Conservation (phyloP, 176 grass and related monocot species). For the Ananas comosus region DNA sequence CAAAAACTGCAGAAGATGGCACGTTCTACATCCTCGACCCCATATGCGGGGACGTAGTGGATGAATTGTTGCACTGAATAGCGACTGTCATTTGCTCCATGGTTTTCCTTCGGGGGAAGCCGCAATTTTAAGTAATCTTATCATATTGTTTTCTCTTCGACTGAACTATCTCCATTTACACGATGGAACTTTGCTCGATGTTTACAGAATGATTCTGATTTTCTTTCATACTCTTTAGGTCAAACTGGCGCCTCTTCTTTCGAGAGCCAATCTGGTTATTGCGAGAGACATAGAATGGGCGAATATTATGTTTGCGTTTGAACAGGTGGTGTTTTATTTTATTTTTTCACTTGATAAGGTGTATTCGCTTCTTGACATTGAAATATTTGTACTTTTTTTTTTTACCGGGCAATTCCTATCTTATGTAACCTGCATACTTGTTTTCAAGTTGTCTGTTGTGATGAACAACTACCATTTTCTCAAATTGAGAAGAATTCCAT, state of each 20-base stretch:
- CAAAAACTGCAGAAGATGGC: no score
- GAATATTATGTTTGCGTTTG: slow-evolving; percentile 77
- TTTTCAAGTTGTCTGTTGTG: background rate
- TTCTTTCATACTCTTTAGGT: slow-evolving; percentile 20
- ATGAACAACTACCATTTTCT: no score
- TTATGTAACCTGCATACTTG: background rate
- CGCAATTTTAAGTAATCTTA: no score
- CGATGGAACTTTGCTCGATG: background rate
- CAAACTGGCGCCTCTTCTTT: slow-evolving; percentile 57
- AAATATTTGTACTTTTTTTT: background rate
- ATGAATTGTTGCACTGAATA: no score
- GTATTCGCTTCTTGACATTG: slow-evolving; percentile 8
- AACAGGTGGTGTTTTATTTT: slow-evolving; percentile 64
- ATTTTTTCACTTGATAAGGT: background rate
- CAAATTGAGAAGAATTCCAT: background rate
- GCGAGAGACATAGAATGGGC: slow-evolving; percentile 96
- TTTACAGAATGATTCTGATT: background rate
- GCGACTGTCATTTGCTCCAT: no score
- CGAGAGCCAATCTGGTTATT: slow-evolving; percentile 70
- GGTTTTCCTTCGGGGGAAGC: no score
- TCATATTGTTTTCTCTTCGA: background rate
- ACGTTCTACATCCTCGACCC: no score
- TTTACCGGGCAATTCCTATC: background rate
- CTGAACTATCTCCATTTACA: background rate
- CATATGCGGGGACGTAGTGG: background rate